Base-by-base conservation (phyloP, 2,329 filamentous ascomycete genomes). In the Rhinocladiella similis region DNA sequence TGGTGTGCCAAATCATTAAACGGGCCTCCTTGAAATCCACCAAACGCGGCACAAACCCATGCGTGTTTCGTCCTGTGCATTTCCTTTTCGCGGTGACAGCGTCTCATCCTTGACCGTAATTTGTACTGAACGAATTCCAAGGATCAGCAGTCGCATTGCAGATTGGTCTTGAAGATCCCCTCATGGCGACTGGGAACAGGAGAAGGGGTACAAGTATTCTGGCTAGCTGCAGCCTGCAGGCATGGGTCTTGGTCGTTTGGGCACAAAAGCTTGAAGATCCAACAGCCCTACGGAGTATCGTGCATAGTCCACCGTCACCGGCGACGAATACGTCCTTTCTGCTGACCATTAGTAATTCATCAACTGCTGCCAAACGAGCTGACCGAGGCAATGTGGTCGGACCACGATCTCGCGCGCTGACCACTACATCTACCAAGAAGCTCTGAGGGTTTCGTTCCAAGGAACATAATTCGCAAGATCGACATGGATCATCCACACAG, bases 101-200 rank as follows among this genome's bases (percentile, higher is more conserved):
- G 14, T 12, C 22, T 46, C 35, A 27, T 22, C 48, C 41, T 39
- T 51, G 53, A 51, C 53, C 53, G 53, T 56, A 49, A 27, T 14
- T 50, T 33, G 13, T 27, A 27, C 25, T 29, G 42, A 20, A n/a
- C n/a, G n/a, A n/a, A n/a, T 14, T 45, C 42, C 42, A 20, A 25
- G 42, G 42, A 45, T 45, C 42, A 14, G 43, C 43, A 46, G 43
- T 46, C n/a, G 43, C 43, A 46, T 45, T 46, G 20, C 25, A 27
- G 25, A 3, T 29, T 46, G 43, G 20, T 46, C 13, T 20, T 22
- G 22, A 46, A n/a, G 22, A 27, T 25, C 22, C 25, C 43, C 43
- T 46, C 19, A 46, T 29, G 43, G 43, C 43, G 20, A 46, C 43
- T 27, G 43, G 43, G 43, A 46, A 27, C 10, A 27, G 14, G 22